Evolutionary conservation across 139 green algal species (phyloP), one percentile per base, ranked within the genome.

Genomic region (Micromonas commoda): DNA sequence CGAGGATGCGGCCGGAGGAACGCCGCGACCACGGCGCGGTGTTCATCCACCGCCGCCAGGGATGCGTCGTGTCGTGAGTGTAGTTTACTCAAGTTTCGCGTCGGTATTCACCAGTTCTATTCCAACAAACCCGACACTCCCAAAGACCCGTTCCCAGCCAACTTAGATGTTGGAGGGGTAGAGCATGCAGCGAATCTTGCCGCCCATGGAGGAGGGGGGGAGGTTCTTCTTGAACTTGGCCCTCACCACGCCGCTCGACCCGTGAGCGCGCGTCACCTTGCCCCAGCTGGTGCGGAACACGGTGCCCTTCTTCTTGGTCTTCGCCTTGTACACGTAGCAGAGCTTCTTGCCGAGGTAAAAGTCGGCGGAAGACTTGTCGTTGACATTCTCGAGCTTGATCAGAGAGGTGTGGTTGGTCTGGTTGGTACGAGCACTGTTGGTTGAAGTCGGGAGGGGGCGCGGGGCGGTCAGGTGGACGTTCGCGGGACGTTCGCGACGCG

Each of bases 291-390:
- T 92, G 72, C 94, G 91, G 88, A 89, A 97, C 57, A 88, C 84
- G 68, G 88, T 91, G 83, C 91, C 92, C 88, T 97, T 91, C 89
- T 96, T 97, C 82, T 91, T 79, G n/a, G 93, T 98, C 88, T 97
- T 95, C 24, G 93, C 95, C 91, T 97, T 97, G 93, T 99, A 99
- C 39, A 99, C 86, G 86, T 96, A 99, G n/a, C 94, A 95, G 37
- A 99, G 79, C 69, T 90, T 88, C 90, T 99, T 99, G 86, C 95
- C 95, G 61, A 94, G 77, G 89, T 99, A 99, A 63, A 75, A 75
- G 21, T 20, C 0, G 19, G 68, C 53, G 33, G 34, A 60, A 3
- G 68, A 26, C 0, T 23, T 24, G 19, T 60, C 35, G 29, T 87
- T 84, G 63, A 98, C 94, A 73, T 91, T 91, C 71, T 97, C 90